A percentile compares a stretch with the other conserved stretches of the same genome.
Conservation (phyloP, 208 protist species). For the Acanthamoeba sp. region DNA sequence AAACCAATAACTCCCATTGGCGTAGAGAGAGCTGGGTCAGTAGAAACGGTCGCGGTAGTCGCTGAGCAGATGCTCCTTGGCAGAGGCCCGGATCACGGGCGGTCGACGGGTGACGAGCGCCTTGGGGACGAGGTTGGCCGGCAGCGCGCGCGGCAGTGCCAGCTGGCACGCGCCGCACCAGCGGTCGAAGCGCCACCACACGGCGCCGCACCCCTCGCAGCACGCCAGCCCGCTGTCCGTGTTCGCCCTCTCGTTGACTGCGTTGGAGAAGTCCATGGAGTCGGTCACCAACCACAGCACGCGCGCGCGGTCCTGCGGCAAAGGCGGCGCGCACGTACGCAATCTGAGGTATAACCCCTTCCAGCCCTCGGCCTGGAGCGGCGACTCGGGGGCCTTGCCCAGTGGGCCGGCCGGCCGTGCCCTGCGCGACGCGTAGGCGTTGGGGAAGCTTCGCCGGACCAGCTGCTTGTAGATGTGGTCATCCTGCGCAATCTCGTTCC, state of each 20-base stretch:
- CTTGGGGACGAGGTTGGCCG: not conserved
- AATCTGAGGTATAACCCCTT: not conserved
- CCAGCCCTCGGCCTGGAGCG: not conserved
- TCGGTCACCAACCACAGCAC: not conserved
- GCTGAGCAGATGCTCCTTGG: not conserved
- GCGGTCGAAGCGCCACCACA: not conserved
- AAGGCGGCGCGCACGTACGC: not conserved
- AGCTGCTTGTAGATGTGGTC: conserved; percentile 8
- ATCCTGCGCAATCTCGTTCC: not conserved
- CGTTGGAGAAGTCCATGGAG: not conserved
- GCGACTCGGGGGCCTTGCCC: too few relatives aligned
- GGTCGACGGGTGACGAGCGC: not conserved
- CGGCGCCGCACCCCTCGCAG: not conserved
- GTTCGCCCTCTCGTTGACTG: not conserved
- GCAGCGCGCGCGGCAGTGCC: not conserved
- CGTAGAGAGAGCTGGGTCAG: too few relatives aligned
- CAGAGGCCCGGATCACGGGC: not conserved
- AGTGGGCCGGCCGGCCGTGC: too few relatives aligned
- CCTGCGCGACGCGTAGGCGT: not conserved
- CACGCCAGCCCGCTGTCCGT: not conserved
- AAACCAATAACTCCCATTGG: too few relatives aligned
- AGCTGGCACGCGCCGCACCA: not conserved
- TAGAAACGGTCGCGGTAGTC: too few relatives aligned
- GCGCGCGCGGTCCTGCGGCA: not conserved
- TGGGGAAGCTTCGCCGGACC: not conserved